phyloP scores from a whole-genome alignment of 306 rosid genomes.

The Quercus variabilis region DNA sequence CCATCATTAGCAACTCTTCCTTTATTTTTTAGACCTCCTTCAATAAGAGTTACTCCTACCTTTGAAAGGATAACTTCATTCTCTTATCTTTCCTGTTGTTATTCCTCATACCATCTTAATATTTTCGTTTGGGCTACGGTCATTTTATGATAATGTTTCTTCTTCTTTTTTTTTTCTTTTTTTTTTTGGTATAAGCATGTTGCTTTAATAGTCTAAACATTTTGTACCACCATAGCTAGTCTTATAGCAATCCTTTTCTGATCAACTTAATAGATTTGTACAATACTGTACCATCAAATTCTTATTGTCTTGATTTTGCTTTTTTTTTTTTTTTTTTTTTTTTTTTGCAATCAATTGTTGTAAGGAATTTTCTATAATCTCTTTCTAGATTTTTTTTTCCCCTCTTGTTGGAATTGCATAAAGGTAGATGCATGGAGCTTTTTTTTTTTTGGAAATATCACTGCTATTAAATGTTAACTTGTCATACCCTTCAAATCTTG shows the following conservation, averaged over 20 bases:
- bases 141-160: not conserved
- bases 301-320: constrained; percentile 5
- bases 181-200: too few species aligned
- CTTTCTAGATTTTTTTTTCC: not conserved
- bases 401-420: not conserved
- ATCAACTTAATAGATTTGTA: not conserved
- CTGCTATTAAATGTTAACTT: not conserved
- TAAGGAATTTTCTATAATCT: not conserved
- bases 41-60: not conserved
- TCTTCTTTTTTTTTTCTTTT: not conserved
- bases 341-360: not conserved
- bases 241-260: not conserved
- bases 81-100: not conserved
- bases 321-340: not conserved
- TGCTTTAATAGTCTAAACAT: not conserved
- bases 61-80: not conserved
- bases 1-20: not conserved
- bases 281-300: not conserved
- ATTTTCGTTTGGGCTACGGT: not conserved
- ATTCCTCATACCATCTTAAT: not conserved
- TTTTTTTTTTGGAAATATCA: not conserved
- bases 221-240: not conserved
- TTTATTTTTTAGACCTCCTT: not conserved
- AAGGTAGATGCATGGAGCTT: not conserved
- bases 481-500: not conserved